Evolutionary conservation across 768 basidiomycete genomes (phyloP).

Genomic region (Pisolithus sp.): DNA sequence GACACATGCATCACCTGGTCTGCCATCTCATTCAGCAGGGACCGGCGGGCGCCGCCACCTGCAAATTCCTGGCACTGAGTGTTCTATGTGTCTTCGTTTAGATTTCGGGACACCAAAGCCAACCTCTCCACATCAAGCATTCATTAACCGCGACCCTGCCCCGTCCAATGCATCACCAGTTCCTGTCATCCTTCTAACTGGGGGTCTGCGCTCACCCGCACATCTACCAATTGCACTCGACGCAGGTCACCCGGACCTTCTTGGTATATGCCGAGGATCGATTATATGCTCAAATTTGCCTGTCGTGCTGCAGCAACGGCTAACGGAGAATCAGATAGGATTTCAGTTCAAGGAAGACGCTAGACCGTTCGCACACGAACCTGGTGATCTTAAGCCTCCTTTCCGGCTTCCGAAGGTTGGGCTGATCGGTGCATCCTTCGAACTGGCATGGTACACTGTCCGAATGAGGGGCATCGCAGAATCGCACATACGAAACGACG

Average conservation of each 20-base stretch:
- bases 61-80: too few species aligned
- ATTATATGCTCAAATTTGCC: conserved; percentile 60
- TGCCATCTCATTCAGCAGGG: too few species aligned
- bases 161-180: conserved; percentile 17
- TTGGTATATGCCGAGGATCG: conserved; percentile 70
- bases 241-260: conserved; percentile 57
- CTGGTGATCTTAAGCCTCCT: conserved; percentile 19
- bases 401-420: conserved; percentile 40
- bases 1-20: too few species aligned
- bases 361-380: conserved; percentile 35
- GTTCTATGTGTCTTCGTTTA: conserved; percentile 12
- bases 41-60: too few species aligned
- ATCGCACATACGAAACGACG: conserved; percentile 3
- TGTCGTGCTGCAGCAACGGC: conserved; percentile 23
- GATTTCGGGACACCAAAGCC: conserved; percentile 35
- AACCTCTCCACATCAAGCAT: conserved; percentile 49
- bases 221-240: conserved; percentile 49
- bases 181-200: conserved; percentile 74
- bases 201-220: conserved; percentile 61
- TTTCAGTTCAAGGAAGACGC: conserved; percentile 15
- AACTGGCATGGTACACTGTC: conserved; percentile 62
- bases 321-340: background rate
- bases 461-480: conserved; percentile 47
- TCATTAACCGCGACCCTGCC: conserved; percentile 34
- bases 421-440: conserved; percentile 59